Base-by-base conservation (phyloP, 2,329 filamentous ascomycete species). In the Colletotrichum musicola region DNA sequence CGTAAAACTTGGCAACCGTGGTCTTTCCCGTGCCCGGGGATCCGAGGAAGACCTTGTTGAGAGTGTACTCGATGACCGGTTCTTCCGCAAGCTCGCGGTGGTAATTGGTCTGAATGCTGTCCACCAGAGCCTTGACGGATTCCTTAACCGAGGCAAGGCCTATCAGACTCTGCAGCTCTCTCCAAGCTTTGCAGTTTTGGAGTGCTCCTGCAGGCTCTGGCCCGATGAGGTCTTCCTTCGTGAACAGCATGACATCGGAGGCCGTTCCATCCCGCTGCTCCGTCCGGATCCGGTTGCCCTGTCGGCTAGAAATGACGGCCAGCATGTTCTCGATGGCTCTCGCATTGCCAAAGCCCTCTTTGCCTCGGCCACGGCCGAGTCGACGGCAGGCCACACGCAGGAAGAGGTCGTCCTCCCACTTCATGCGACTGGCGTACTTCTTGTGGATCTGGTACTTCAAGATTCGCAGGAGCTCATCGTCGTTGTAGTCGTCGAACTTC, bases 21-120 rank as follows among this genome's bases (percentile, higher is more conserved):
- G 92, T 94, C 73, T 94, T 95, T 0, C 92, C 92, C 0, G 92
- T 95, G 0, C 93, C 92, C 0, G 93, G 92, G 1, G 84, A 86
- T 0, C 92, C 92, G 0, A 94, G 75, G 63, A 95, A 93, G 1
- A 93, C 87, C 7, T 85, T 83, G 75, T 94, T 94, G 0, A 94
- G 81, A 0, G 85, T 88, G 59, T 88, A 89, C 61, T 90, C 79
- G 0, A 94, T 79, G 0, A 84, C 75, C 0, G 85, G 83, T 74
- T 90, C 80, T 72, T 93, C 91, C 0, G 81, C 72, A 0, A 94
- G 77, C 73, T 94, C 92, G 0, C 90, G 81, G 4, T 85, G 72
- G 67, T 93, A 94, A 74, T 94, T 94, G 2, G 81, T 81, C 62
- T 85, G 79, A 16, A 93, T 82, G 0, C 83, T 86, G 71, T 90